Percentiles rank a stretch among this genome's conserved stretches.
These are phyloP conservation scores for Didymella sp. DNA, from an alignment of 2,329 filamentous ascomycete genomes.

Conservation along the genomic window DNA sequence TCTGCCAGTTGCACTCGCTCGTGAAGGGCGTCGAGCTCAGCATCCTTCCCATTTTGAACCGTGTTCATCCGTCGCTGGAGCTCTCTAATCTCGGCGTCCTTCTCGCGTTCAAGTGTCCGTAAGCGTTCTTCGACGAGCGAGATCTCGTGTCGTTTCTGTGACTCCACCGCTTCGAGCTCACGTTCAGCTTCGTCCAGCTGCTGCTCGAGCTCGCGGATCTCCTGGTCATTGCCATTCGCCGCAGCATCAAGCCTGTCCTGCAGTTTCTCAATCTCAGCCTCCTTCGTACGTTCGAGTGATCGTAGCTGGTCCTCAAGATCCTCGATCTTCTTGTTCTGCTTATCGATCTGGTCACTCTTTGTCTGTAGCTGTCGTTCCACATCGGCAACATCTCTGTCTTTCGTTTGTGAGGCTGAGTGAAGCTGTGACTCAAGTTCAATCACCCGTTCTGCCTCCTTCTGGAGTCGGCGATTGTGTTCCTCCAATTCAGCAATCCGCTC, in stretches of 20 bases:
- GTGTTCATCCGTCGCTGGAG: conserved; percentile 45
- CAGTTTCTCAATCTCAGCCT: conserved; percentile 53
- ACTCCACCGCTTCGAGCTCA: conserved; percentile 35
- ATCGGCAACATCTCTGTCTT: conserved; percentile 32
- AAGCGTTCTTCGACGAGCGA: conserved; percentile 42
- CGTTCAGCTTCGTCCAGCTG: conserved; percentile 48
- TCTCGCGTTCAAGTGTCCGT: conserved; percentile 43
- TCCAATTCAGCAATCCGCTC: conserved; percentile 38
- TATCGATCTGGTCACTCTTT: conserved; percentile 41
- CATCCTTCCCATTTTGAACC: conserved; percentile 44
- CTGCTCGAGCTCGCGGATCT: conserved; percentile 58
- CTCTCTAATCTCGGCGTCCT: conserved; percentile 47
- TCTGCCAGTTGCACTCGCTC: conserved; percentile 51
- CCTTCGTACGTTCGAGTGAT: conserved; percentile 43
- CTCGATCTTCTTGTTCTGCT: conserved; percentile 45
- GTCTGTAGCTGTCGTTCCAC: conserved; percentile 41
- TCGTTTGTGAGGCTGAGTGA: conserved; percentile 33
- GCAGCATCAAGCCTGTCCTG: conserved; percentile 51
- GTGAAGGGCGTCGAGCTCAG: conserved; percentile 52
- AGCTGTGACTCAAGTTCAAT: conserved; percentile 32
- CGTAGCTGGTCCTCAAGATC: conserved; percentile 44
- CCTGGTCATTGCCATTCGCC: conserved; percentile 51
- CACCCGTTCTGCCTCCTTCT: conserved; percentile 23
- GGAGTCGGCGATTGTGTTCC: conserved; percentile 33
- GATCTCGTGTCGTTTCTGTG: conserved; percentile 41